Percentiles rank a stretch among this genome's conserved stretches.
These are phyloP conservation scores for Rhizopogon salebrosus DNA, from an alignment of 768 basidiomycete genomes.

Conservation along the genomic window DNA sequence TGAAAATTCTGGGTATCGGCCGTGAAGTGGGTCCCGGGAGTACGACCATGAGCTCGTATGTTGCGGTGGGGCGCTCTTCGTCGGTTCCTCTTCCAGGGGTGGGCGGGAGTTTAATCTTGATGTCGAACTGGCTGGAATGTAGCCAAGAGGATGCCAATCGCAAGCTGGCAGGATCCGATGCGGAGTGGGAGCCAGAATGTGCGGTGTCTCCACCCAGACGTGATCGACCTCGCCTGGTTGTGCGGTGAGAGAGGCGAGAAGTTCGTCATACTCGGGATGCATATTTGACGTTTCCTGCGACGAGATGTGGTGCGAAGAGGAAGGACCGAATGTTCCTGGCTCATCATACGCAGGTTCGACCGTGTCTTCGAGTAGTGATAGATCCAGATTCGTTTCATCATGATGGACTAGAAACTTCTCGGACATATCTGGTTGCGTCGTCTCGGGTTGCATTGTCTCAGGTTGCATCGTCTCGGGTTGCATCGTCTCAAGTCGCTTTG, in stretches of 20 bases:
- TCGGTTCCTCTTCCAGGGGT: background rate
- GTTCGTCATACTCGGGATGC: background rate
- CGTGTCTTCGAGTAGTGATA: background rate
- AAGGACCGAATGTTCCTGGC: background rate
- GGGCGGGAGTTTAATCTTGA: background rate
- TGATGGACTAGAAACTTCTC: no score
- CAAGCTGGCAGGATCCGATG: background rate
- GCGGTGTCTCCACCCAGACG: no score
- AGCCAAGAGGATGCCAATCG: background rate
- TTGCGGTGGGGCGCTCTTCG: background rate
- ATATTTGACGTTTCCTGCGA: background rate
- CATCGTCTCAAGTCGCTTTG: no score
- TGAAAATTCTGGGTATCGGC: constrained; percentile 29
- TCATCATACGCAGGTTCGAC: no score
- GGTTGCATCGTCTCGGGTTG: background rate
- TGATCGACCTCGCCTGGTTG: background rate
- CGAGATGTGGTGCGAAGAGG: background rate
- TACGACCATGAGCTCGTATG: constrained; percentile 6
- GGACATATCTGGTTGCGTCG: no score
- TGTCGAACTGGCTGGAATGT: background rate
- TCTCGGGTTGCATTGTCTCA: no score
- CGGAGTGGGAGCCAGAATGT: background rate
- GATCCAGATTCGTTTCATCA: background rate
- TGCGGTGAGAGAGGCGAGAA: background rate
- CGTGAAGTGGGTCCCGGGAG: constrained; percentile 26